These are phyloP conservation scores for Pythium periplocum DNA, from an alignment of 352 stramenopile genomes.

Conservation along the genomic window DNA sequence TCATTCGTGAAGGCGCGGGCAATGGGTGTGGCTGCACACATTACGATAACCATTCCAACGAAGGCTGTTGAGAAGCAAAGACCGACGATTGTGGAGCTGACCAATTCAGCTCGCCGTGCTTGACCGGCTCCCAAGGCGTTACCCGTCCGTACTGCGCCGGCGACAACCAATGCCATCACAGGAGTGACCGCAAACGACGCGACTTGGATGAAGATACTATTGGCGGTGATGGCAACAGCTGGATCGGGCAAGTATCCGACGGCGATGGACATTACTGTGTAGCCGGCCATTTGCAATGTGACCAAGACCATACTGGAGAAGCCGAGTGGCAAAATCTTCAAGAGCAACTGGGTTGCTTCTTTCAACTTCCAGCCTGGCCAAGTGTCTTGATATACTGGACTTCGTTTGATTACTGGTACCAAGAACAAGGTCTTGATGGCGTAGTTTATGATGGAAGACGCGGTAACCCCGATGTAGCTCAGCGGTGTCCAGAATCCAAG, in stretches of 20 bases:
- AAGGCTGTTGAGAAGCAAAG: background rate
- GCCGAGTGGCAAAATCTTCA: slow-evolving; percentile 20
- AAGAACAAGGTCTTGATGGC: slow-evolving; percentile 31
- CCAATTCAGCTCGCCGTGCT: slow-evolving; percentile 8
- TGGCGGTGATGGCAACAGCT: slow-evolving; percentile 2
- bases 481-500: slow-evolving; percentile 34
- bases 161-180: slow-evolving; percentile 13
- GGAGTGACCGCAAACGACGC: slow-evolving; percentile 16
- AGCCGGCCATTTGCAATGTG: slow-evolving; percentile 38
- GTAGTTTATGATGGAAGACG: slow-evolving; percentile 29
- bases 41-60: slow-evolving; percentile 4
- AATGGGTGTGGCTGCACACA: slow-evolving; percentile 6
- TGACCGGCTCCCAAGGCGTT: slow-evolving; percentile 21
- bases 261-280: slow-evolving; percentile 48
- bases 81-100: background rate
- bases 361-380: slow-evolving; percentile 29
- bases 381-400: slow-evolving; percentile 8
- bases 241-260: slow-evolving; percentile 17
- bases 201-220: slow-evolving; percentile 15
- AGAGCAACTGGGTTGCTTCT: slow-evolving; percentile 15
- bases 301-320: slow-evolving; percentile 42
- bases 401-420: slow-evolving; percentile 18
- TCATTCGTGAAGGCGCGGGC: slow-evolving; percentile 14
- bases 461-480: slow-evolving; percentile 30
- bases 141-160: slow-evolving; percentile 20